phyloP scores from a whole-genome alignment of 1,284 basidiomycete species.

The Fereydounia khargensis region DNA sequence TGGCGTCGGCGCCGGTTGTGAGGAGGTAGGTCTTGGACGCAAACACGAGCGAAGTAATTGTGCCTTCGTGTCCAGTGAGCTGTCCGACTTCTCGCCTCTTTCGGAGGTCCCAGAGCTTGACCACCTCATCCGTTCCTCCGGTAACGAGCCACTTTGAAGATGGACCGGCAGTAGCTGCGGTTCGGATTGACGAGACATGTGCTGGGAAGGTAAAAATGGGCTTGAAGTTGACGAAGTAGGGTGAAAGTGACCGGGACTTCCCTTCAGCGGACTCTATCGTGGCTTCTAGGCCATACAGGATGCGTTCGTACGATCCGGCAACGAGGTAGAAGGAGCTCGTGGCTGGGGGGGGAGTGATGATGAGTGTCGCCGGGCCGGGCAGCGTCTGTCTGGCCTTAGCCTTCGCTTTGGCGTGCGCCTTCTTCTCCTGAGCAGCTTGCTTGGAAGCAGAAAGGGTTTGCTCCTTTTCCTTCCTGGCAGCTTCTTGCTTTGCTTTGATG shows the following conservation, averaged over 20 bases:
- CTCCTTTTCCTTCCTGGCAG: slow-evolving; percentile 21
- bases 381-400: background rate
- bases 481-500: slow-evolving; percentile 37
- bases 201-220: slow-evolving; percentile 95
- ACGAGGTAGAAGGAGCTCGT: slow-evolving; percentile 70
- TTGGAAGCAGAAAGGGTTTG: slow-evolving; percentile 11
- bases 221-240: slow-evolving; percentile 58
- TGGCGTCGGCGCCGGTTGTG: slow-evolving; percentile 74
- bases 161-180: slow-evolving; percentile 68
- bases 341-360: slow-evolving; percentile 27
- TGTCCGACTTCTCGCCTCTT: slow-evolving; percentile 88
- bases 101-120: slow-evolving; percentile 95
- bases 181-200: slow-evolving; percentile 86
- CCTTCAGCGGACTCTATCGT: slow-evolving; percentile 59
- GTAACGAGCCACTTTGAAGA: slow-evolving; percentile 83
- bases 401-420: slow-evolving; percentile 15
- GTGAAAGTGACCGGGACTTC: slow-evolving; percentile 5
- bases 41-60: slow-evolving; percentile 84
- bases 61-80: slow-evolving; percentile 88
- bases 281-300: slow-evolving; percentile 85
- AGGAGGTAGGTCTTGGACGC: slow-evolving; percentile 84
- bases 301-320: slow-evolving; percentile 89
- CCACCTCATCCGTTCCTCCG: slow-evolving; percentile 87
- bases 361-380: slow-evolving; percentile 6
- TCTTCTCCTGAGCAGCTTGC: slow-evolving; percentile 12